Conservation (phyloP, 2,329 filamentous ascomycete species). For the Pestalotiopsis sp. region DNA sequence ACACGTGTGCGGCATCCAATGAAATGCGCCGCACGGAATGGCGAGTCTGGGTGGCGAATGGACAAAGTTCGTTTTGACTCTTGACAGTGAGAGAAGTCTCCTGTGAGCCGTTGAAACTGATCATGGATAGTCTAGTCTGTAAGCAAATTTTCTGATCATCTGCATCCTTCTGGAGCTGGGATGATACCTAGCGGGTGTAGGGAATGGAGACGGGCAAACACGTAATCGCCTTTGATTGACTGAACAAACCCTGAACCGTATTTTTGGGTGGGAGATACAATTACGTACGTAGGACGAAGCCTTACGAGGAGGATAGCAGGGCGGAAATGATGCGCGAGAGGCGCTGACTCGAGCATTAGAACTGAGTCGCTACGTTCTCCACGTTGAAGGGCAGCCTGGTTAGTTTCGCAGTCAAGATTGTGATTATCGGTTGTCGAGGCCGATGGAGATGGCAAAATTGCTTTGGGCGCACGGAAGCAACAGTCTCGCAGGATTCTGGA, state of each 20-base stretch:
- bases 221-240: neutral
- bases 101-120: neutral
- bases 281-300: neutral
- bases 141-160: neutral
- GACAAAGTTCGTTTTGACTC: neutral
- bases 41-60: neutral
- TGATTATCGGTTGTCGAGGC: neutral
- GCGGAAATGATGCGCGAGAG: neutral
- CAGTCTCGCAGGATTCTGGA: neutral
- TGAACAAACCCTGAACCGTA: neutral
- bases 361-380: neutral
- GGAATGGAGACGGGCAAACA: neutral
- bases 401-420: neutral
- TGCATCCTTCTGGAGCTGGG: neutral
- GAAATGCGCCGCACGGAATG: neutral
- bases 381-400: neutral
- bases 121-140: neutral
- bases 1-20: neutral
- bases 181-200: neutral
- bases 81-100: neutral
- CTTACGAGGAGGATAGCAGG: neutral
- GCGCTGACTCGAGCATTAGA: neutral
- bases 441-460: neutral
- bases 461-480: neutral
- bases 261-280: neutral